These are phyloP conservation scores for Solanum sejunctum DNA, from an alignment of 257 asterid species.

Conservation along the genomic window DNA sequence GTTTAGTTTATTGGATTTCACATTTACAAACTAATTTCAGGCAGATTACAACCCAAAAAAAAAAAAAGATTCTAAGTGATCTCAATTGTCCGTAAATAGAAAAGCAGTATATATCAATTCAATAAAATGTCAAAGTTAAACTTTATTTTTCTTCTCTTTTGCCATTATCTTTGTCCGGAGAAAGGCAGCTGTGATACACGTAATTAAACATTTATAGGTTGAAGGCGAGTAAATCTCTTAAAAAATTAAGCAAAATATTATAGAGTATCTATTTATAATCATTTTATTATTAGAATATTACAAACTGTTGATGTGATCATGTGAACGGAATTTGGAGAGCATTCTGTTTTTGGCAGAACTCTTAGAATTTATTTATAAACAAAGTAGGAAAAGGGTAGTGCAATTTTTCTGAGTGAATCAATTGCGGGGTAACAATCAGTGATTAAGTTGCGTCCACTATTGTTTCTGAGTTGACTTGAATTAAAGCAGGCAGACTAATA, in stretches of 20 bases:
- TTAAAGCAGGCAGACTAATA: not conserved
- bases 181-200: not conserved
- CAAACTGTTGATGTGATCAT: not conserved
- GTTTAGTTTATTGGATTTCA: not conserved
- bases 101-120: not conserved
- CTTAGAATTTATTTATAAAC: not conserved
- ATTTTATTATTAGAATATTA: not conserved
- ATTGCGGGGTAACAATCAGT: not conserved
- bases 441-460: not conserved
- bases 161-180: not conserved
- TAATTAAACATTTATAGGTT: not conserved
- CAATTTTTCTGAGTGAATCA: not conserved
- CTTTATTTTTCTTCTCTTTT: not conserved
- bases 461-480: not conserved
- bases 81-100: not conserved
- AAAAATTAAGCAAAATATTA: not conserved
- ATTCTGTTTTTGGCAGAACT: not conserved
- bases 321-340: not conserved
- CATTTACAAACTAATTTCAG: not conserved
- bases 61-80: not conserved
- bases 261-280: not conserved
- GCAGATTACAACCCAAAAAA: not conserved
- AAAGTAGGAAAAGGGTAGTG: not conserved
- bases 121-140: not conserved
- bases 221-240: not conserved